Evolutionary conservation across 371 early-diverging fungal genomes (phyloP), one percentile per base, ranked within the genome.

Genomic region (Chytridium lagenaria): DNA sequence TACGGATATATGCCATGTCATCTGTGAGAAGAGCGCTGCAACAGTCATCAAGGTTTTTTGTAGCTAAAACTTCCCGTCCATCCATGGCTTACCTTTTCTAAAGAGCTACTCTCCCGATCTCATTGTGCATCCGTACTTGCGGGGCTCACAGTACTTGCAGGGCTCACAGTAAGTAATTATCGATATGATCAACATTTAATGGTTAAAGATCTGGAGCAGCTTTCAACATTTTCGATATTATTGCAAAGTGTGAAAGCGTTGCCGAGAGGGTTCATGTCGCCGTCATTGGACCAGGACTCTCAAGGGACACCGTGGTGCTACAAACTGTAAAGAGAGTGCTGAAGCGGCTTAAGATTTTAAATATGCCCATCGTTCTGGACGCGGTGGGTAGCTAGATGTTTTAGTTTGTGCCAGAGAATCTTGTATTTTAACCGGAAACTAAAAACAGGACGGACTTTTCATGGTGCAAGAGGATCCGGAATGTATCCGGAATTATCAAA

Each of bases 281-380:
- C 15, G 90, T 96, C 0, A 83, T 97, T 22, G 99, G 99, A 0
- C 97, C 99, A 2, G 99, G 99, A 0, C 80, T 98, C 26, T 93
- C 93, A 5, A 85, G 95, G 38, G 94, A 97, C 75, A 63, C 74
- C 19, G 57, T 82, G 1, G 91, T 94, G 86, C 83, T 88, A 5
- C 83, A 87, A 37, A 79, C 82, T 37, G 92, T 92, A 0, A 76
- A 72, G 22, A 73, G 79, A 38, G 83, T 94, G 2, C 87, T 97
- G 10, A 50, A 75, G 40, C 83, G 84, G 22, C 92, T 93, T 0
- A 86, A 85, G 40, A 82, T 89, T 57, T 71, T 80, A 30, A 64
- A 85, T 0, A 81, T 94, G 80, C 92, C 94, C 0, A 81, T 97
- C 33, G 94, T 98, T 0, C 77, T 98, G 44, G 98, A 98, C 83